Evolutionary conservation across 2,329 filamentous ascomycete genomes (phyloP).

Genomic region (Penicillium olsonii): DNA sequence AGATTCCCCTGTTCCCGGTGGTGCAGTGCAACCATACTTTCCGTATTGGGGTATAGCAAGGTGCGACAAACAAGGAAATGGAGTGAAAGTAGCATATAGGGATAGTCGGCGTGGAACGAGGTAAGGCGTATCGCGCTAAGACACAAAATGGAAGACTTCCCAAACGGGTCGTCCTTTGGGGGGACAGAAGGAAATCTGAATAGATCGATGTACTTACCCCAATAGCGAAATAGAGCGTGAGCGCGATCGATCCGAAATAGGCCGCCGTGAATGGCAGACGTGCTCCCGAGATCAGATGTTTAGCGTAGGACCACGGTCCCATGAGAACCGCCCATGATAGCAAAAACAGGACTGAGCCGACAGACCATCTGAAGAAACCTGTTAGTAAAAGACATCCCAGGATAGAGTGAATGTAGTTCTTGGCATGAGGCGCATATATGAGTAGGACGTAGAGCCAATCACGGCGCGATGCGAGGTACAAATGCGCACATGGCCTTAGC

Average conservation of each 20-base stretch:
- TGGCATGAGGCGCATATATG: constrained; percentile 26
- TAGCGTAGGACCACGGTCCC: constrained; percentile 80
- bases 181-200: constrained; percentile 8
- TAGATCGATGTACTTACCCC: constrained; percentile 66
- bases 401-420: constrained; percentile 7
- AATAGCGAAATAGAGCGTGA: constrained; percentile 90
- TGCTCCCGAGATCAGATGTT: constrained; percentile 80
- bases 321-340: constrained; percentile 92
- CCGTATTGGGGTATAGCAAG: constrained; percentile 2
- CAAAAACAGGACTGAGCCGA: constrained; percentile 87
- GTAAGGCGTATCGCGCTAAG: background rate
- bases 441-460: constrained; percentile 18
- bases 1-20: constrained; percentile 18
- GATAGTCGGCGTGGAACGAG: background rate
- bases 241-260: constrained; percentile 88
- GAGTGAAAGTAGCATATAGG: constrained; percentile 8
- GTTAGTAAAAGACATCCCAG: constrained; percentile 25
- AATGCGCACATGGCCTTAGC: constrained; percentile 25
- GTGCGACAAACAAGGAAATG: constrained; percentile 11
- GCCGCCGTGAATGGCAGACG: constrained; percentile 89
- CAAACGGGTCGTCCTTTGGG: background rate
- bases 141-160: background rate
- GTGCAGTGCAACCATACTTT: constrained; percentile 17
- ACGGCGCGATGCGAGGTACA: background rate
- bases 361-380: constrained; percentile 73